Evolutionary conservation across 2,329 filamentous ascomycete species (phyloP), one percentile per base, ranked within the genome.

Genomic region (Hypomyces perniciosus): DNA sequence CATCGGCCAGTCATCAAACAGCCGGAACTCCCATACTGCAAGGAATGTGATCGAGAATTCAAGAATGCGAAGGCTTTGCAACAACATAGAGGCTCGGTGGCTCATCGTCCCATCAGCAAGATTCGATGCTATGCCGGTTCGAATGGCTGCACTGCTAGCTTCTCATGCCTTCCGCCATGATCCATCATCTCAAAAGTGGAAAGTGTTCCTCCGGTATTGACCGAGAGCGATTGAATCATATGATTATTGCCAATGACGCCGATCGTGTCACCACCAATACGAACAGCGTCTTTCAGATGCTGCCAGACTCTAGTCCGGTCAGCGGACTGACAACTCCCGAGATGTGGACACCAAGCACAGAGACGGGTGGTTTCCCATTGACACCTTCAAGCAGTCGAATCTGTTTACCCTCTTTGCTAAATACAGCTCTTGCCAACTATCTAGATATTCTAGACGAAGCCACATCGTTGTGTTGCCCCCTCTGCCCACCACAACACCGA

Each of bases 141-240:
- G 7, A 31, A 34, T 13, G 26, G 47, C 7, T 57, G 56, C 50
- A 38, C 37, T 2, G 44, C 37, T 13, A 44, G 9, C 8, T 57
- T 57, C 41, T 30, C 34, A 3, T 48, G 46, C 54, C 54, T 3
- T 57, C 56, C 8, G 56, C 35, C 8, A 37, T 57, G 34, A 20
- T 57, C n/a, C 44, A 49, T 4, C 56, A 57, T 30, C 37, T 57
- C 31, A 54, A 57, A 13, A 56, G 40, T 26, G 56, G 56, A 41
- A 20, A 31, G 12, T 56, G 56, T 35, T 31, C 27, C 6, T 54
- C 56, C 29, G 56, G 56, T 34, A 50, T 56, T 20, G 29, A 54
- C 29, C 46, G 52, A 7, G 33, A 48, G 35, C 34, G 44, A 31
- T 29, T 54, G 13, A 50, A 46, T 13, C 30, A 30, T 5, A 9